Base-by-base conservation (phyloP, 345 rosid species). In the Gynandropsis gynandra region DNA sequence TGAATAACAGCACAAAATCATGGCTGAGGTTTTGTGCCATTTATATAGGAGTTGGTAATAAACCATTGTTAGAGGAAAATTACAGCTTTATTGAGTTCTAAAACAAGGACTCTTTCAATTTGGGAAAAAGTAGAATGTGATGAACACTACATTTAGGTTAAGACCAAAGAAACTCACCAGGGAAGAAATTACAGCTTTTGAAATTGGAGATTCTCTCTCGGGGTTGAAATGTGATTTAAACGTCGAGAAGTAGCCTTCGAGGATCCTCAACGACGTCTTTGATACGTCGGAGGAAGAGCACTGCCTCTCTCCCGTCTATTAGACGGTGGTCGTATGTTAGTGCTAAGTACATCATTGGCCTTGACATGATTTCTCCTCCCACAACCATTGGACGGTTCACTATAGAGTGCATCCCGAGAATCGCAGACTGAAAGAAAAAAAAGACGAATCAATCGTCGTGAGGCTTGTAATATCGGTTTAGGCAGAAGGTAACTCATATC, bases 231-330 rank as follows among this genome's bases (percentile, higher is more conserved):
- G 10, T 0, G 46, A 20, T 63, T 74, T 70, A 78, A 47, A 78
- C 62, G 31, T 81, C 84, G 11, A 82, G 80, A 9, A 85, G 85
- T 21, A 80, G 71, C 71, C 90, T 74, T 9, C 87, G 79, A 8
- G 89, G 93, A 64, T 87, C 96, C 72, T 87, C 93, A 55, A 81
- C 89, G 0, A 87, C 83, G 29, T 87, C 93, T 53, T 87, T 79
- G 65, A 83, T 87, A 16, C 82, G 87, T 6, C 87, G 87, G 62
- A 83, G 59, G 85, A 83, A 87, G 55, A 81, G 78, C 49, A 87
- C 87, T 0, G 93, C 85, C 78, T 83, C 96, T 76, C 93, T 87
- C 41, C 93, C 96, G 54, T 87, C 96, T 38, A 87, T 83, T 72
- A 87, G 72, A 39, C 90, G 67, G 65, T 86, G 95, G 65, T 80